Evolutionary conservation across 768 basidiomycete genomes (phyloP).

Genomic region (Brasilioporus rufonigricans): DNA sequence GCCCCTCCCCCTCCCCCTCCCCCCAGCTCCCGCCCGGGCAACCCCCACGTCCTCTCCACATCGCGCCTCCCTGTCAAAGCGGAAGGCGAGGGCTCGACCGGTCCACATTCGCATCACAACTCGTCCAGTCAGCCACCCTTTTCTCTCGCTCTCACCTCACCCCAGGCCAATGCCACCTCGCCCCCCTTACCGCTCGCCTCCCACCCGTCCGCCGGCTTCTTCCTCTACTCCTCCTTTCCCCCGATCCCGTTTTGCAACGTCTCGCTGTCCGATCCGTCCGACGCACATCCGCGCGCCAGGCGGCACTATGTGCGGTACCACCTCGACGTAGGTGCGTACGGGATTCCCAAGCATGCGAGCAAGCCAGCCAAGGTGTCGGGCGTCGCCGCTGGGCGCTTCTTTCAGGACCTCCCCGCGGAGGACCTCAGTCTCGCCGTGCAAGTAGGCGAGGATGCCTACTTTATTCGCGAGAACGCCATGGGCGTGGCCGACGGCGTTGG

Average conservation of each 20-base stretch:
- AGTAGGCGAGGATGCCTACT: conserved; percentile 93
- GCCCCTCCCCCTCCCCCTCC: conserved; percentile 38
- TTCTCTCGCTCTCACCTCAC: conserved; percentile 45
- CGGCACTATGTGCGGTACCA: conserved; percentile 39
- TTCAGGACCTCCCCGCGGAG: conserved; percentile 29
- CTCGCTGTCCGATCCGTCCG: conserved; percentile 24
- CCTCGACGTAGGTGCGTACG: conserved; percentile 80
- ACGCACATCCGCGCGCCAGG: conserved; percentile 31
- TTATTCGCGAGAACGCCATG: conserved; percentile 78
- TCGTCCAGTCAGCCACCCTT: conserved; percentile 35
- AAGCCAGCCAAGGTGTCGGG: conserved; percentile 16
- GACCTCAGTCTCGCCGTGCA: conserved; percentile 58
- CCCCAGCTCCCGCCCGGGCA: conserved; percentile 39
- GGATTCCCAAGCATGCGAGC: conserved; percentile 64
- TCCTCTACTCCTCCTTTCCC: conserved; percentile 37
- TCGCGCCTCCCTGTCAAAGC: conserved; percentile 46
- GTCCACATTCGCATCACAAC: conserved; percentile 30
- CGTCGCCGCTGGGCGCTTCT: conserved; percentile 25
- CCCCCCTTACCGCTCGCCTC: conserved; percentile 29
- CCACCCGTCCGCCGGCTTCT: conserved; percentile 33
- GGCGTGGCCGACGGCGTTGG: conserved; percentile 96
- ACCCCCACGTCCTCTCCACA: conserved; percentile 38
- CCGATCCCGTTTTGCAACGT: conserved; percentile 29
- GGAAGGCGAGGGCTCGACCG: conserved; percentile 41
- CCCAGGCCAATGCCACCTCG: conserved; percentile 36